A percentile compares a stretch with the other conserved stretches of the same genome.
Conservation (phyloP, 768 basidiomycete genomes). For the Termitomyces bulborhizus region DNA sequence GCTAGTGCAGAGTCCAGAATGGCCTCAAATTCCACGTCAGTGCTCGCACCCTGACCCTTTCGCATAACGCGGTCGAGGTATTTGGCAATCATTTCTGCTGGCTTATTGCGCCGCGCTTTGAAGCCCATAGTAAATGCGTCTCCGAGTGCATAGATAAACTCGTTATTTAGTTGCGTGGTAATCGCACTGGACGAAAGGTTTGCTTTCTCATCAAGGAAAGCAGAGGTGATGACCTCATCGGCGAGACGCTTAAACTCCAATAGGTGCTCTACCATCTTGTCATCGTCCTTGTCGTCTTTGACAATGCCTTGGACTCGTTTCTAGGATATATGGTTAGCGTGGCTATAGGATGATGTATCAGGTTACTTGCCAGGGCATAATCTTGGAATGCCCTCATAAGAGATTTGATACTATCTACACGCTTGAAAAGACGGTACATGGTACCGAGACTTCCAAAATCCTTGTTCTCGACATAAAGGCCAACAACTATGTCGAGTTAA, state of each 20-base stretch:
- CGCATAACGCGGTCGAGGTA: conserved; percentile 85
- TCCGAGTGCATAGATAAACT: conserved; percentile 60
- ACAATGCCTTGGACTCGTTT: conserved; percentile 58
- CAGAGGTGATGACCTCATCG: conserved; percentile 39
- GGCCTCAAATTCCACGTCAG: conserved; percentile 56
- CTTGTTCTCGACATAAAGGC: conserved; percentile 41
- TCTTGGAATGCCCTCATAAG: conserved; percentile 58
- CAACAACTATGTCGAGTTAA: conserved; percentile 36
- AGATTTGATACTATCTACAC: conserved; percentile 46
- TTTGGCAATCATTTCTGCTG: conserved; percentile 91
- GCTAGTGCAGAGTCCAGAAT: conserved; percentile 61
- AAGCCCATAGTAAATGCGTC: conserved; percentile 75
- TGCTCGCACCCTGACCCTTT: conserved; percentile 68
- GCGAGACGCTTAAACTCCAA: conserved; percentile 60
- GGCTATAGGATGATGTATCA: neutral
- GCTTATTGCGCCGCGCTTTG: conserved; percentile 70
- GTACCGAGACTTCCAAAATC: conserved; percentile 35
- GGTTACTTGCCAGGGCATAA: conserved; percentile 46
- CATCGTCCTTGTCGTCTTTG: conserved; percentile 54
- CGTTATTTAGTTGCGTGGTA: conserved; percentile 36
- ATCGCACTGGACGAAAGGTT: conserved; percentile 26
- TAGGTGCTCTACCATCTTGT: conserved; percentile 71
- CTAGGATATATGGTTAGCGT: conserved; percentile 25
- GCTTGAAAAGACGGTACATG: conserved; percentile 59
- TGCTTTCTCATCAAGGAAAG: conserved; percentile 43